A percentile compares a stretch with the other conserved stretches of the same genome.
These are phyloP conservation scores for Setaria italica DNA, from an alignment of 202 grass and related monocot genomes.

Conservation along the genomic window DNA sequence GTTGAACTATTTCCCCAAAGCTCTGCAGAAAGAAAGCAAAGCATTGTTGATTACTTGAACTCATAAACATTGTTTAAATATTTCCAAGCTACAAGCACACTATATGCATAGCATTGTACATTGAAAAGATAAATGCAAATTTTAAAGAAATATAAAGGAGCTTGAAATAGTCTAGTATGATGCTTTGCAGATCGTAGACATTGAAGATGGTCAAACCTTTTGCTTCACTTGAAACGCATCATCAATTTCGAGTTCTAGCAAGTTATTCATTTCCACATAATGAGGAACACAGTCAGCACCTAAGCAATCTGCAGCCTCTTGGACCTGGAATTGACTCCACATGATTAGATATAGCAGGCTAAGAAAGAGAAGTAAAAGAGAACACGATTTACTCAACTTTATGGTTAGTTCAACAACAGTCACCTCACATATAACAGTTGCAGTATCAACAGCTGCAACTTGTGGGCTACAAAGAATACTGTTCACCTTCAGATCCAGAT, in stretches of 20 bases:
- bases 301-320: slow-evolving; percentile 94
- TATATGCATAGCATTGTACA: not conserved
- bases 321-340: slow-evolving; percentile 56
- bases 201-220: slow-evolving; percentile 58
- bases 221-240: slow-evolving; percentile 60
- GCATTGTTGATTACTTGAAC: not conserved
- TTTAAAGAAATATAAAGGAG: not conserved
- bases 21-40: slow-evolving; percentile 47
- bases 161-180: not conserved
- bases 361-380: not conserved
- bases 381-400: not conserved
- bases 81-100: not conserved
- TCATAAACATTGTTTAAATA: too few relatives aligned
- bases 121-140: not conserved
- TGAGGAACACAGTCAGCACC: slow-evolving; percentile 82
- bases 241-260: slow-evolving; percentile 77
- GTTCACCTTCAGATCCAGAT: slow-evolving; percentile 75
- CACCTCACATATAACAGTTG: slow-evolving; percentile 86
- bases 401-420: slow-evolving; percentile 17
- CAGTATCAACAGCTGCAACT: slow-evolving; percentile 82
- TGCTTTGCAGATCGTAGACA: not conserved
- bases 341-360: not conserved
- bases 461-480: slow-evolving; percentile 75
- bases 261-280: slow-evolving; percentile 78
- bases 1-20: slow-evolving; percentile 51